phyloP scores from a whole-genome alignment of 495 filamentous ascomycete species.

The Neurospora cerealis region DNA sequence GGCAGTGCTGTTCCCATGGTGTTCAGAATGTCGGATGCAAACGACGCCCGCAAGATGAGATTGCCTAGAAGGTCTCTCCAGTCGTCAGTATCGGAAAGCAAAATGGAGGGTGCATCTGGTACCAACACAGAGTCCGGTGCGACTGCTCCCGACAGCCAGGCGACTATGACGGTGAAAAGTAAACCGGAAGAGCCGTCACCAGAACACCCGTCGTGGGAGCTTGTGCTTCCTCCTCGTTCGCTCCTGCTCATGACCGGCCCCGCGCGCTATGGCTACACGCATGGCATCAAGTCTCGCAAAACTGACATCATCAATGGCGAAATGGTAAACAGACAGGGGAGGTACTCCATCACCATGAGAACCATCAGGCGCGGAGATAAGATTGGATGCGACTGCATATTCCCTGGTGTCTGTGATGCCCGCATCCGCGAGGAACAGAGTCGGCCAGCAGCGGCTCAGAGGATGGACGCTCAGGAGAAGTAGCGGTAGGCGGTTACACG shows the following conservation, averaged over 20 bases:
- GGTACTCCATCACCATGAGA: constrained; percentile 25
- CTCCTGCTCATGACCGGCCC: constrained; percentile 21
- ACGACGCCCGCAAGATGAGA: constrained; percentile 23
- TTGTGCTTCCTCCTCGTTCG: constrained; percentile 18
- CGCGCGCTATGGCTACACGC: constrained; percentile 21
- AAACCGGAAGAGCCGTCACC: background rate
- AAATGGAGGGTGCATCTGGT: background rate
- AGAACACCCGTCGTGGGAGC: constrained; percentile 12
- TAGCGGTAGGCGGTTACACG: background rate
- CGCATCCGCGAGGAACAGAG: constrained; percentile 16
- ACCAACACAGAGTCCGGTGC: background rate
- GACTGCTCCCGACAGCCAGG: background rate
- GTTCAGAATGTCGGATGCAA: constrained; percentile 17
- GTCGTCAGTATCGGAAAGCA: background rate
- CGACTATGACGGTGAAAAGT: background rate
- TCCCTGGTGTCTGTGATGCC: constrained; percentile 23
- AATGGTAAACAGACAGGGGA: constrained; percentile 12
- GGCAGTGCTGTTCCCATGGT: constrained; percentile 21
- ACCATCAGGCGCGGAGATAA: constrained; percentile 10
- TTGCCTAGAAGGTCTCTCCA: constrained; percentile 19
- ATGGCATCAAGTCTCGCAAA: constrained; percentile 20
- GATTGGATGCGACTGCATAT: constrained; percentile 17
- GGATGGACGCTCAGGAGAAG: background rate
- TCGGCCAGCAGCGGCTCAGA: background rate
- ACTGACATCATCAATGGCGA: constrained; percentile 17